Evolutionary conservation across 495 filamentous ascomycete genomes (phyloP).

Genomic region (Hypoxylon perforatum): DNA sequence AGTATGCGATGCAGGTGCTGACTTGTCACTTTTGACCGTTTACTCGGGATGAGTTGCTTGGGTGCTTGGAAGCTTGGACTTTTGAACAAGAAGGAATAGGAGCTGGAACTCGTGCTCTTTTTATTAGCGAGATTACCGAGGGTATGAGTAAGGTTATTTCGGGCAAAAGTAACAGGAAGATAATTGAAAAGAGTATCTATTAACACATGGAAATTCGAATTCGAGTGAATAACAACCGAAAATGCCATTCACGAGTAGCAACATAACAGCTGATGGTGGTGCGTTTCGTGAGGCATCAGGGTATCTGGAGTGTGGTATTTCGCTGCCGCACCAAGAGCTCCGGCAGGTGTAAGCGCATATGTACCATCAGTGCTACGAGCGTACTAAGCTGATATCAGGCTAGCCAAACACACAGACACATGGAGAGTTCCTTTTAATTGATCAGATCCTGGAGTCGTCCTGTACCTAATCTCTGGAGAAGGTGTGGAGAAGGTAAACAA

Average conservation of each 20-base stretch:
- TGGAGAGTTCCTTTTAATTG: constrained; percentile 16
- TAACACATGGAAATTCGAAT: constrained; percentile 20
- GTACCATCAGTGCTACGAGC: not conserved
- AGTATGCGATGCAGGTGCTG: constrained; percentile 22
- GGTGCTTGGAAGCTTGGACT: too few species aligned
- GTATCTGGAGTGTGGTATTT: constrained; percentile 7
- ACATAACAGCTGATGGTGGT: constrained; percentile 36
- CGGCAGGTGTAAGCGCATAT: constrained; percentile 26
- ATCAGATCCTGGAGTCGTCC: constrained; percentile 23
- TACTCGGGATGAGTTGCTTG: constrained; percentile 18
- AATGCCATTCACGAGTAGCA: constrained; percentile 19
- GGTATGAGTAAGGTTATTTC: constrained; percentile 16
- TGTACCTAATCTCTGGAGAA: constrained; percentile 39
- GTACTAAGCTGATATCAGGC: constrained; percentile 10
- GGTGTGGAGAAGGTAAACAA: constrained; percentile 29
- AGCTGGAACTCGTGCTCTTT: constrained; percentile 15
- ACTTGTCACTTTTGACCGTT: constrained; percentile 32
- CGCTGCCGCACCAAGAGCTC: constrained; percentile 33
- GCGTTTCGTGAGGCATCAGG: constrained; percentile 13
- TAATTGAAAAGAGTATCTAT: constrained; percentile 13
- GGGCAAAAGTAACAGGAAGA: constrained; percentile 2
- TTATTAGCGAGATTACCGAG: constrained; percentile 33
- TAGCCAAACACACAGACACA: constrained; percentile 17
- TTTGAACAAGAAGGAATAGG: too few species aligned
- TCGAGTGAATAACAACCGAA: constrained; percentile 25